Evolutionary conservation across 176 grass and related monocot species (phyloP).

Genomic region (maize (Zea mays)): DNA sequence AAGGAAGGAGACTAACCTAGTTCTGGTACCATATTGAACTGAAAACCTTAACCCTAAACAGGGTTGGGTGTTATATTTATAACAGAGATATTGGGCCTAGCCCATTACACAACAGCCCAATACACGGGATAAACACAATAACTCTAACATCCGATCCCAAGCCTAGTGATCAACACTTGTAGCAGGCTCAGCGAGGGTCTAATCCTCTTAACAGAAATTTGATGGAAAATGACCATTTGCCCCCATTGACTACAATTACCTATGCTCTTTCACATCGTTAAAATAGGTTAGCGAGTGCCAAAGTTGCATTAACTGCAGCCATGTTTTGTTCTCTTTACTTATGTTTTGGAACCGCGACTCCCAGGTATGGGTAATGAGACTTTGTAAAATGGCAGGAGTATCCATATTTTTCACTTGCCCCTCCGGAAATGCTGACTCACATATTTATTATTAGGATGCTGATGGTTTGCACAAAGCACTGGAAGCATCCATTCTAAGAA

Average conservation of each 20-base stretch:
- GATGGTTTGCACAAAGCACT: constrained; percentile 84
- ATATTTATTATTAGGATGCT: constrained; percentile 64
- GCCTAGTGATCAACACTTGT: constrained; percentile 1
- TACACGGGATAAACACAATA: too few relatives aligned
- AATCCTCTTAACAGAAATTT: background rate
- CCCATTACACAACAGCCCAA: too few relatives aligned
- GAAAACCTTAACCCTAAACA: too few relatives aligned
- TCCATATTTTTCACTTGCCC: background rate
- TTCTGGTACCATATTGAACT: too few relatives aligned
- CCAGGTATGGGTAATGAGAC: too few relatives aligned
- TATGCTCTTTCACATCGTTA: constrained; percentile 3
- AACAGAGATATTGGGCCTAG: too few relatives aligned
- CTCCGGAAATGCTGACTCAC: constrained; percentile 38
- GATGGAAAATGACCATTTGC: constrained; percentile 9
- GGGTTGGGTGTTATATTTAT: too few relatives aligned
- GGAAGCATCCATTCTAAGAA: constrained; percentile 85
- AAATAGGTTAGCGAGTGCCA: background rate
- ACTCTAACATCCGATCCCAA: background rate
- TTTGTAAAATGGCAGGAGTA: background rate
- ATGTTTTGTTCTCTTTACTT: background rate
- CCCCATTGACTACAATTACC: background rate
- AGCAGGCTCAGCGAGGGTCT: background rate
- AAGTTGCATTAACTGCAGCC: background rate
- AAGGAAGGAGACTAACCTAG: too few relatives aligned
- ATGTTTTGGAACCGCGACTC: background rate